Percentiles rank a stretch among this genome's conserved stretches.
phyloP scores from a whole-genome alignment of 2,329 filamentous ascomycete species.

The Chaetomiaceae sp. region DNA sequence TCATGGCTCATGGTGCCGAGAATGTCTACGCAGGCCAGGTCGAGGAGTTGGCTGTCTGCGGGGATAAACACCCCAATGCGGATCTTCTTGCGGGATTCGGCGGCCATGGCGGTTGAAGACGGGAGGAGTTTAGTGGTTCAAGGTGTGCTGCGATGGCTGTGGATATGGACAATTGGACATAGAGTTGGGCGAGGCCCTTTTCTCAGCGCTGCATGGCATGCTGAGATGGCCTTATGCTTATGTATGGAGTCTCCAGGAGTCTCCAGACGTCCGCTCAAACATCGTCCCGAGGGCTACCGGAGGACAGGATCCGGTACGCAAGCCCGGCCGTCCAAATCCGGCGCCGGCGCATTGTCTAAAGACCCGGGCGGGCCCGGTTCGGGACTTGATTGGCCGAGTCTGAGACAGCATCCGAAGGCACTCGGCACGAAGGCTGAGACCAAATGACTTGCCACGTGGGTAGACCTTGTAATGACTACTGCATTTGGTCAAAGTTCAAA shows the following conservation, averaged over 20 bases:
- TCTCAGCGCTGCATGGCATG: too few species aligned
- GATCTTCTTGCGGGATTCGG: constrained; percentile 28
- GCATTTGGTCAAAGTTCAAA: too few species aligned
- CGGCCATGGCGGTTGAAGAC: constrained; percentile 5
- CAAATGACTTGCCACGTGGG: background rate
- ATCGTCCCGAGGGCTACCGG: constrained; percentile 8
- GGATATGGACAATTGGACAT: too few species aligned
- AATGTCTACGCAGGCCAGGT: constrained; percentile 48
- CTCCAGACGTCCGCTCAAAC: too few species aligned
- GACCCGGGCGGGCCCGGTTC: background rate
- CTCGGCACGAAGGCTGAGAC: constrained; percentile 23
- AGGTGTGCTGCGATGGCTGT: too few species aligned
- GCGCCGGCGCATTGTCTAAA: constrained; percentile 4
- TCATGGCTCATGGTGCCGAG: constrained; percentile 43
- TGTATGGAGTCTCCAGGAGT: too few species aligned
- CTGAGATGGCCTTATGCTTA: too few species aligned
- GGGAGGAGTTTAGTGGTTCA: too few species aligned
- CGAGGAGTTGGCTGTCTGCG: constrained; percentile 43
- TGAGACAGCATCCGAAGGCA: constrained; percentile 25
- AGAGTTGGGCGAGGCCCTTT: too few species aligned
- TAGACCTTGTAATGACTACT: too few species aligned
- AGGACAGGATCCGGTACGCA: background rate
- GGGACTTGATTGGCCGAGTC: constrained; percentile 29
- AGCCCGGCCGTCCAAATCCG: background rate
- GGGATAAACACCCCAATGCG: constrained; percentile 51